Evolutionary conservation across 2,329 filamentous ascomycete species (phyloP).

Genomic region (Rhytidhysteron rufulum): DNA sequence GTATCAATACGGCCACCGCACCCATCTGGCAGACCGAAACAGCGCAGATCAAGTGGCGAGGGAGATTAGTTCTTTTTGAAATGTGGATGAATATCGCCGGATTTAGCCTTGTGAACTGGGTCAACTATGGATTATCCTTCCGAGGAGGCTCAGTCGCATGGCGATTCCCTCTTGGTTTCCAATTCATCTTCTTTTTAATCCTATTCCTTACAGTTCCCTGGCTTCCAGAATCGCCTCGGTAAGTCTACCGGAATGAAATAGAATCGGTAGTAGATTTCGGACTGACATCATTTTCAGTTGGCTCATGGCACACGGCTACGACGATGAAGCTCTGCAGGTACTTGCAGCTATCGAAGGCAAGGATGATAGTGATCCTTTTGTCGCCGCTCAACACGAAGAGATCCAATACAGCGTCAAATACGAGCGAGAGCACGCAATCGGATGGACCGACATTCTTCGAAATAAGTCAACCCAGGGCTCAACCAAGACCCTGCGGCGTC

Average conservation of each 20-base stretch:
- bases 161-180: conserved; percentile 18
- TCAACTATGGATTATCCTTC: conserved; percentile 16
- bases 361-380: conserved; percentile 39
- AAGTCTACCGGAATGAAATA: no score
- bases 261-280: no score
- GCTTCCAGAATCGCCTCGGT: conserved; percentile 16
- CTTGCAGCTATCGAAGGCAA: conserved; percentile 45
- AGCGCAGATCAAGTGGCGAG: conserved; percentile 48
- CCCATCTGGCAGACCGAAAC: conserved; percentile 39
- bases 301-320: conserved; percentile 36
- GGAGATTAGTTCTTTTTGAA: conserved; percentile 54
- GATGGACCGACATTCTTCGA: conserved; percentile 47
- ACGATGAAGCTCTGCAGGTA: conserved; percentile 43
- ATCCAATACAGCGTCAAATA: conserved; percentile 44
- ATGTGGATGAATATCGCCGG: conserved; percentile 46
- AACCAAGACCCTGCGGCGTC: conserved; percentile 46
- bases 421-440: conserved; percentile 44
- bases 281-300: no score
- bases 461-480: conserved; percentile 40
- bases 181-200: conserved; percentile 16
- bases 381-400: conserved; percentile 41
- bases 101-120: conserved; percentile 42
- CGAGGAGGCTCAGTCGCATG: conserved; percentile 14
- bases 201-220: conserved; percentile 14
- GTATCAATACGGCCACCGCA: conserved; percentile 34